Evolutionary conservation across 192 early-diverging fungal species (phyloP).

Genomic region (Rhizophagus sp.): DNA sequence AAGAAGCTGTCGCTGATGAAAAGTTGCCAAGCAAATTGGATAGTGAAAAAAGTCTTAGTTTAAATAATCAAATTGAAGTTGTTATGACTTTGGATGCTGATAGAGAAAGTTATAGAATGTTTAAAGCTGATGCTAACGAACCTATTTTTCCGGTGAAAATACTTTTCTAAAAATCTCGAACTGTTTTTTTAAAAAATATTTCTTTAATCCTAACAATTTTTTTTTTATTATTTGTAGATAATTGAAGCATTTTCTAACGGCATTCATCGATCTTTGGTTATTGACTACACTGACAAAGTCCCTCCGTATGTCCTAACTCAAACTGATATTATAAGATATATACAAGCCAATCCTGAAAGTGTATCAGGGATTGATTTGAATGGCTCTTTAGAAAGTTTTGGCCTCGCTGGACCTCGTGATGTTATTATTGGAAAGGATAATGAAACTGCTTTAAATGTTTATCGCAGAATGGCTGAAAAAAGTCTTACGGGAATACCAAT

Average conservation of each 20-base stretch:
- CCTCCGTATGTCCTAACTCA: constrained; percentile 58
- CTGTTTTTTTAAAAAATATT: background rate
- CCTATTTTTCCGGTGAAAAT: constrained; percentile 32
- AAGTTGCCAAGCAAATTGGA: constrained; percentile 17
- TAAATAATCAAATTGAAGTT: constrained; percentile 40
- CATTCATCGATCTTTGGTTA: constrained; percentile 60
- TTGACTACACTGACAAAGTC: constrained; percentile 41
- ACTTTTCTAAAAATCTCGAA: background rate
- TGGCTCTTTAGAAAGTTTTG: constrained; percentile 37
- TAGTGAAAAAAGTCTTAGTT: constrained; percentile 32
- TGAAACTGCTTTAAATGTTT: constrained; percentile 54
- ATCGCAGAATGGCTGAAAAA: constrained; percentile 50
- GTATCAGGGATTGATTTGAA: constrained; percentile 43
- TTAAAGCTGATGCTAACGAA: constrained; percentile 37
- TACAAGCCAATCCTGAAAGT: constrained; percentile 42
- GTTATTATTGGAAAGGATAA: constrained; percentile 43
- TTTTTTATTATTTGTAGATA: constrained; percentile 29
- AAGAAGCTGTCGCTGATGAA: constrained; percentile 18
- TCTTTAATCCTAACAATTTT: background rate
- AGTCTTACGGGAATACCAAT: constrained; percentile 60
- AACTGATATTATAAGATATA: constrained; percentile 59
- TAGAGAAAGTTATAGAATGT: constrained; percentile 45
- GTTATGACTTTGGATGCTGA: constrained; percentile 48
- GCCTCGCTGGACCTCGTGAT: constrained; percentile 13
- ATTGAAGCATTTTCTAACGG: constrained; percentile 55